phyloP scores from a whole-genome alignment of 2,329 filamentous ascomycete species.

The Cladophialophora psammophila region DNA sequence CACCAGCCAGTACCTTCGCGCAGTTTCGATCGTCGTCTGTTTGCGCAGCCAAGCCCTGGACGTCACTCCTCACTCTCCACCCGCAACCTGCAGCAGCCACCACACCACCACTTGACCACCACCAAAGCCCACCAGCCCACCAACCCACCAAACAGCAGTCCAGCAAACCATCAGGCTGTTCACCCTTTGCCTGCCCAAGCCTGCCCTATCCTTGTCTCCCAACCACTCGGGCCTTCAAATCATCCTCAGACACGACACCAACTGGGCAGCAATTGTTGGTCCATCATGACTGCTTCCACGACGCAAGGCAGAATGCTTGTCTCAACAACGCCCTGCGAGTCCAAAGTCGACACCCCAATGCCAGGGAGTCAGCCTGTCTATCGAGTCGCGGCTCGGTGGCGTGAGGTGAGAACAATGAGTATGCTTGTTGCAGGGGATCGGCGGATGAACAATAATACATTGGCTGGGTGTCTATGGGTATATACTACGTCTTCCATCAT shows the following conservation, averaged over 20 bases:
- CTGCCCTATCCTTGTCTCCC: slow-evolving; percentile 8
- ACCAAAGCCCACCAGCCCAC: background rate
- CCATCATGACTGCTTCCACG: background rate
- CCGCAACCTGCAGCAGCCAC: background rate
- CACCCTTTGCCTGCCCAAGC: background rate
- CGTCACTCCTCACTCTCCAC: background rate
- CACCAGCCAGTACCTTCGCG: slow-evolving; percentile 20
- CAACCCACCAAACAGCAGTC: background rate
- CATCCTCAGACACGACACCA: slow-evolving; percentile 4
- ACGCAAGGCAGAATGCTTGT: background rate
- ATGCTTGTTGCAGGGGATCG: background rate
- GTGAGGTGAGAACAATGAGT: background rate
- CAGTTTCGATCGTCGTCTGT: slow-evolving; percentile 18
- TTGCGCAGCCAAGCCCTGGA: slow-evolving; percentile 3
- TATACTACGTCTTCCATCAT: slow-evolving; percentile 3
- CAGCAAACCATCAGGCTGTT: background rate
- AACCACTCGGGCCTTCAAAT: slow-evolving; percentile 8
- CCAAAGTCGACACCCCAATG: background rate
- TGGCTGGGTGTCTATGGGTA: background rate
- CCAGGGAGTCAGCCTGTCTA: background rate
- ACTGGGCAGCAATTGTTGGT: slow-evolving; percentile 5
- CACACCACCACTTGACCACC: background rate
- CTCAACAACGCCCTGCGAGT: no score
- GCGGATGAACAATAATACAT: slow-evolving; percentile 2
- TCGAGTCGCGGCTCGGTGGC: background rate